A percentile compares a stretch with the other conserved stretches of the same genome.
Evolutionary conservation across 495 filamentous ascomycete genomes (phyloP).

Genomic region (Aspergillus bridgeri): DNA sequence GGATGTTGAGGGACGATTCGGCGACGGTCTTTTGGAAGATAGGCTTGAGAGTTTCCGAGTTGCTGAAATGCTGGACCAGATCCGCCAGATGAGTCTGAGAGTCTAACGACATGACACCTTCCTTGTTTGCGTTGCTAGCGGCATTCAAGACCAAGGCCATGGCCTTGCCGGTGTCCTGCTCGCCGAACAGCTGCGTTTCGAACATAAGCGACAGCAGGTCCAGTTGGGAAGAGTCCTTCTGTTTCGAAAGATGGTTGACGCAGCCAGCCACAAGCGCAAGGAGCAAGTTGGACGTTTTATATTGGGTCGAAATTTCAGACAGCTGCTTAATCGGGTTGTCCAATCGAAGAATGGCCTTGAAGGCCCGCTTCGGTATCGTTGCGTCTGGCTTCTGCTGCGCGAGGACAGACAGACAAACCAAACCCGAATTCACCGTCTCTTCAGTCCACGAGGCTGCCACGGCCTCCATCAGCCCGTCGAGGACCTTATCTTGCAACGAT

Average conservation of each 20-base stretch:
- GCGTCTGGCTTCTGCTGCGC: constrained; percentile 65
- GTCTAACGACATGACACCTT: constrained; percentile 40
- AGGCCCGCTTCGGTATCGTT: constrained; percentile 60
- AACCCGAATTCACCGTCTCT: constrained; percentile 66
- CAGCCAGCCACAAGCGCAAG: constrained; percentile 68
- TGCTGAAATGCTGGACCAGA: constrained; percentile 58
- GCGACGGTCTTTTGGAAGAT: constrained; percentile 57
- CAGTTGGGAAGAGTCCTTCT: constrained; percentile 55
- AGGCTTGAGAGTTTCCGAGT: constrained; percentile 49
- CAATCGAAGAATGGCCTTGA: constrained; percentile 64
- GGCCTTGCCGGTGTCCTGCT: constrained; percentile 56
- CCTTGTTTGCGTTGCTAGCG: constrained; percentile 28
- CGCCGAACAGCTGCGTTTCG: constrained; percentile 55
- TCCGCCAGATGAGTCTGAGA: constrained; percentile 61
- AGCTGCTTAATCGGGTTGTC: constrained; percentile 56
- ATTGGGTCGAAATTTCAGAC: constrained; percentile 57
- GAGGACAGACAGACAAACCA: constrained; percentile 76
- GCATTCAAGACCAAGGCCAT: constrained; percentile 59
- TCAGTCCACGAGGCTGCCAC: constrained; percentile 69
- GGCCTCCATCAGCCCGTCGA: constrained; percentile 82
- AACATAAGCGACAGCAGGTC: constrained; percentile 59
- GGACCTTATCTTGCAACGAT: constrained; percentile 65
- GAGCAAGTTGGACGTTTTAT: constrained; percentile 67
- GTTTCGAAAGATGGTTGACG: constrained; percentile 59
- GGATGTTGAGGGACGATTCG: constrained; percentile 60